Base-by-base conservation (phyloP, 176 grass and related monocot genomes). In the Rhynchospora tenuis region DNA sequence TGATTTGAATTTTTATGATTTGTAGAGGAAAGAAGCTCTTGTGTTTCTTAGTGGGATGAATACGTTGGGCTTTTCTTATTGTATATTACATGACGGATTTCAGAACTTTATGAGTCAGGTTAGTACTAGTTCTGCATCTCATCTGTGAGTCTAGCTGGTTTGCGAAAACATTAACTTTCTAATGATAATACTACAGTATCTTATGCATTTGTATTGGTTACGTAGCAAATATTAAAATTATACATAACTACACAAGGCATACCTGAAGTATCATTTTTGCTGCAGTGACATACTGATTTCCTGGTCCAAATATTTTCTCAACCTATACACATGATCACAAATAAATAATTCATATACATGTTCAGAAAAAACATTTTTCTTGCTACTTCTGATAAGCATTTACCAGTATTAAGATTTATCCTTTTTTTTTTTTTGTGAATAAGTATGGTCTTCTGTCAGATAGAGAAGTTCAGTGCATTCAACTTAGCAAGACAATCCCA, bases 251-350 rank as follows among this genome's bases (percentile, higher is more conserved):
- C 33, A 16, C 19, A 85, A 38, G 86, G 42, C 16, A 84, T 87
- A 98, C 95, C 85, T 98, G 95, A 83, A 98, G 92, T 91, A 98
- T 98, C 95, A 98, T 98, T 95, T 98, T 98, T 59, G 95, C 95
- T 86, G 95, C 95, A 13, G 95, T 98, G 57, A 98, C 95, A 89
- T 98, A 98, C 78, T 98, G 95, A 74, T 98, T 98, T 65, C 95
- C 95, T 9, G 95, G 95, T 51, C 95, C 95, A 87, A 98, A 98
- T 79, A 98, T 89, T 90, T 98, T 98, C 76, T 95, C 92, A 71
- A 89, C 95, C 95, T 98, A 79, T 43, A 77, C 38, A 29, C 46
- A 1, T 11, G 63, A 82, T 38, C 33, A 67, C 11, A 66, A 82
- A 70, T 78, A 79, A 71, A 28, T 46, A 85, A 43, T 68, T 27